These are phyloP conservation scores for Erigeron philadelphicus DNA, from an alignment of 140 eudicot genomes.

Conservation along the genomic window DNA sequence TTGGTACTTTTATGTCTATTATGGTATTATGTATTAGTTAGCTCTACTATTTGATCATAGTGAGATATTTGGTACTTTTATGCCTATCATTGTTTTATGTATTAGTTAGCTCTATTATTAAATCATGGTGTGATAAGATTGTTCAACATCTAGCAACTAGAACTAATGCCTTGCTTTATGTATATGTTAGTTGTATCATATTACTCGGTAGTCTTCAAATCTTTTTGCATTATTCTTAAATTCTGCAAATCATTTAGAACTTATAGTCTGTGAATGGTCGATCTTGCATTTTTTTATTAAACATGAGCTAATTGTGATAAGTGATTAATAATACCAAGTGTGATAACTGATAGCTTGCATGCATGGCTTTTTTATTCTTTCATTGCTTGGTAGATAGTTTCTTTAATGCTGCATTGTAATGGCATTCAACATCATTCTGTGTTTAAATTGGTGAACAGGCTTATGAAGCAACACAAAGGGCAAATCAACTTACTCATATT, in stretches of 20 bases:
- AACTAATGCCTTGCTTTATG: background rate
- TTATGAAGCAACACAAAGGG: constrained; percentile 71
- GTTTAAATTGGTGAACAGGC: constrained; percentile 43
- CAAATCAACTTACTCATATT: constrained; percentile 49
- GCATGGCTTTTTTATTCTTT: background rate
- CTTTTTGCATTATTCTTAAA: background rate
- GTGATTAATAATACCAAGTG: background rate
- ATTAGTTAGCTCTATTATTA: constrained; percentile 2
- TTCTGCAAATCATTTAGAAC: background rate
- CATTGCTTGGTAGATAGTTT: background rate
- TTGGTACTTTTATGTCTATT: background rate
- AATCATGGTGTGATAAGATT: constrained; percentile 7
- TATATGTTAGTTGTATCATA: constrained; percentile 5
- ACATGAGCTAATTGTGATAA: background rate
- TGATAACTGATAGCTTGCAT: constrained; percentile 1
- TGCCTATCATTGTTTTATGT: background rate
- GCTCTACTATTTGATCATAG: background rate
- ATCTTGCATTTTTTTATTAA: background rate
- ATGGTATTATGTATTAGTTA: background rate
- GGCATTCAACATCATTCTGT: constrained; percentile 2
- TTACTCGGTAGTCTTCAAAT: background rate
- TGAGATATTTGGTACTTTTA: background rate
- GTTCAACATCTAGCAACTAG: background rate
- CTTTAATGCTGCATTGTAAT: constrained; percentile 15
- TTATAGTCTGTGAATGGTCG: background rate